phyloP scores from a whole-genome alignment of 306 rosid species.

The Heteromeles arbutifolia region DNA sequence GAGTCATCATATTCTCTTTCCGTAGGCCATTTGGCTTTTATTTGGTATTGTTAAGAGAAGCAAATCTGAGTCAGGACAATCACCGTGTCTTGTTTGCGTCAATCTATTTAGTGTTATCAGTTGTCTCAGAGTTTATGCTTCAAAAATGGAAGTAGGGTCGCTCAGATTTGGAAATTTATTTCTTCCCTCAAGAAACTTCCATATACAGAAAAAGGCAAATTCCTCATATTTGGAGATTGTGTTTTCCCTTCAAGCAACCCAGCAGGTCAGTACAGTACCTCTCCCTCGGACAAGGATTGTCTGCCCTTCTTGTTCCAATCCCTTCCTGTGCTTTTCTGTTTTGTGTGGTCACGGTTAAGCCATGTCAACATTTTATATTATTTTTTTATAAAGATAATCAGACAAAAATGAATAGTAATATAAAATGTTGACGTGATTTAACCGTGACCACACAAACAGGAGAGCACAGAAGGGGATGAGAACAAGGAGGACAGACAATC shows the following conservation, averaged over 20 bases:
- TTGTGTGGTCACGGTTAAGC: too few species aligned
- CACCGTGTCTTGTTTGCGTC: conserved; percentile 71
- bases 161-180: conserved; percentile 43
- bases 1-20: conserved; percentile 51
- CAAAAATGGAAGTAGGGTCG: conserved; percentile 23
- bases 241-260: conserved; percentile 64
- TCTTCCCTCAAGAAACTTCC: conserved; percentile 63
- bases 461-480: too few species aligned
- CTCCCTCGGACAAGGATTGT: too few species aligned
- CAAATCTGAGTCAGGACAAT: conserved; percentile 64
- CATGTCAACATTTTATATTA: too few species aligned
- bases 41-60: conserved; percentile 55
- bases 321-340: too few species aligned
- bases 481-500: too few species aligned
- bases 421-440: too few species aligned
- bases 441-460: too few species aligned
- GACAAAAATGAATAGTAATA: too few species aligned
- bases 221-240: conserved; percentile 33
- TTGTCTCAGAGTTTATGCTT: conserved; percentile 30
- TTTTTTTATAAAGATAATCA: too few species aligned
- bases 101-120: conserved; percentile 30
- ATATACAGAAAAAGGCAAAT: conserved; percentile 37
- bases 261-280: neutral
- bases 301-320: too few species aligned
- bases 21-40: conserved; percentile 30